phyloP scores from a whole-genome alignment of 305 asterid species.

The Solanum chacoense region DNA sequence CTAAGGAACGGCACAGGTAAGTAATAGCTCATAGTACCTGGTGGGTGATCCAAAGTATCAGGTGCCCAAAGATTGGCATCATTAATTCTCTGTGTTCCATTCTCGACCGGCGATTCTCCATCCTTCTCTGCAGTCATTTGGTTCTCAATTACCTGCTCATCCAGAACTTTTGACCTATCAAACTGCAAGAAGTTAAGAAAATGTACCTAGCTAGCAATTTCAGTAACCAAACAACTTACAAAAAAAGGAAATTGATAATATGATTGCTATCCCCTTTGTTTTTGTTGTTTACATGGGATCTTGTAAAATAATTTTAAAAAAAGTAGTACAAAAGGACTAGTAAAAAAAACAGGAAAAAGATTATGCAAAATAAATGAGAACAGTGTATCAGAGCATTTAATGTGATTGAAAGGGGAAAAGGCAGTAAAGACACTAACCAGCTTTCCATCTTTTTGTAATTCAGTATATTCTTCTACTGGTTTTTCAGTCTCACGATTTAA shows the following conservation, averaged over 20 bases:
- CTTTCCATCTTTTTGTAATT: slow-evolving; percentile 30
- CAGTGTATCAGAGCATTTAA: not conserved
- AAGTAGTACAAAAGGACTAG: not conserved
- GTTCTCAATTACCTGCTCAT: slow-evolving; percentile 13
- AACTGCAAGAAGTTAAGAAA: slow-evolving; percentile 29
- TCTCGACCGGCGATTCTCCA: slow-evolving; percentile 21
- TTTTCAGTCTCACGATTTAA: slow-evolving; percentile 11
- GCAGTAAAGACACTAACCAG: slow-evolving; percentile 40
- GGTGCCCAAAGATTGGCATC: slow-evolving; percentile 40
- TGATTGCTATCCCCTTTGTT: not conserved
- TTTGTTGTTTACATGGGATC: not conserved
- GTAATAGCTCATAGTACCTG: slow-evolving; percentile 30
- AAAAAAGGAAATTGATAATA: not conserved
- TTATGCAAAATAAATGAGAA: not conserved
- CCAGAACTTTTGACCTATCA: slow-evolving; percentile 19
- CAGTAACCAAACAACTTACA: not conserved
- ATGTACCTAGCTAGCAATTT: slow-evolving; percentile 1
- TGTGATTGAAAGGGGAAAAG: slow-evolving; percentile 3
- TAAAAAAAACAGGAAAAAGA: not conserved
- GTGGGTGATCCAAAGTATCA: slow-evolving; percentile 50
- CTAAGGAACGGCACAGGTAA: not conserved
- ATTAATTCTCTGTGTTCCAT: slow-evolving; percentile 20
- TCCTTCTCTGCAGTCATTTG: slow-evolving; percentile 25
- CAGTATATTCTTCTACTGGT: slow-evolving; percentile 11
- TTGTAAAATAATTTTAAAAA: not conserved